Conservation (phyloP, 345 rosid species). For the Moricandia moricandioides region DNA sequence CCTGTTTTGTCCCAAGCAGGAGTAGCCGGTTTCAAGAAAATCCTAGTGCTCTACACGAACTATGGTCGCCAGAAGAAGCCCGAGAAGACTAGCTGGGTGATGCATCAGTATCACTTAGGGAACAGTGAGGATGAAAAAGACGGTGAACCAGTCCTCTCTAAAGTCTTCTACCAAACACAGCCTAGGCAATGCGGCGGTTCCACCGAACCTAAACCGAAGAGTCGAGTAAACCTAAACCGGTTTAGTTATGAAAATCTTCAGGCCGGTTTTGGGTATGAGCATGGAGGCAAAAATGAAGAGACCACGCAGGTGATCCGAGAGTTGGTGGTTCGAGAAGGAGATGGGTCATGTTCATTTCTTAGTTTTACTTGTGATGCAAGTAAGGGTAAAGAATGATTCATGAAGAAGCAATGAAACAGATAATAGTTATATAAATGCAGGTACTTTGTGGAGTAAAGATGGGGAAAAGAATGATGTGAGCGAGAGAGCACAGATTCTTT, state of each 20-base stretch:
- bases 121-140: constrained; percentile 77
- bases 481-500: constrained; percentile 27
- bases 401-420: constrained; percentile 29
- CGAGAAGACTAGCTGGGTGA: too few relatives aligned
- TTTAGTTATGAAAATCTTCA: constrained; percentile 16
- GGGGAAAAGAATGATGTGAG: constrained; percentile 35
- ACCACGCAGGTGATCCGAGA: constrained; percentile 56
- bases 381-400: constrained; percentile 50
- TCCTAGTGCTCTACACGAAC: too few relatives aligned
- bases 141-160: constrained; percentile 75
- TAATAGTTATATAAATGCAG: background rate
- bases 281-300: constrained; percentile 28
- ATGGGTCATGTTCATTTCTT: constrained; percentile 54
- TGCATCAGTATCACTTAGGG: constrained; percentile 61
- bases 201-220: constrained; percentile 24
- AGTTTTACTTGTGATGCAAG: constrained; percentile 61
- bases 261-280: constrained; percentile 24
- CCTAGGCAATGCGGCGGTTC: constrained; percentile 62
- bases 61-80: too few relatives aligned
- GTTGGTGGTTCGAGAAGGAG: constrained; percentile 55
- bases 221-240: constrained; percentile 20
- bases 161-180: constrained; percentile 89
- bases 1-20: too few relatives aligned
- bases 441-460: constrained; percentile 29
- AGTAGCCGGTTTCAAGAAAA: too few relatives aligned